Conservation (phyloP, 2,329 filamentous ascomycete genomes). For the Clarireedia monteithiana region DNA sequence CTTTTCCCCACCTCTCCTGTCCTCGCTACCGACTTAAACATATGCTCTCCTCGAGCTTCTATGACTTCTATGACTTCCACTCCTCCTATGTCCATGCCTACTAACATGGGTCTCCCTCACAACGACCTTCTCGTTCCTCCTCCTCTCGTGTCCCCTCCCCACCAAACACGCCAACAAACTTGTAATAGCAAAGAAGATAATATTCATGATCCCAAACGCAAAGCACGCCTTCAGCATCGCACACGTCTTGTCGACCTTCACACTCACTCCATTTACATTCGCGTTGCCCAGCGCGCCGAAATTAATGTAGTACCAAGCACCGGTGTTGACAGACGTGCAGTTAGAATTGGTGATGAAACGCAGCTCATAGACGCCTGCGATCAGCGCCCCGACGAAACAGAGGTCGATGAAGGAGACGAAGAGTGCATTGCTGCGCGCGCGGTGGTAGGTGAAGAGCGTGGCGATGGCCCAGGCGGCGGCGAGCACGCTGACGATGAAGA, state of each 20-base stretch:
- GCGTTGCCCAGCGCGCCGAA: conserved; percentile 56
- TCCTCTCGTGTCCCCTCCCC: conserved; percentile 8
- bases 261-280: conserved; percentile 41
- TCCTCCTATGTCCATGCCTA: conserved; percentile 24
- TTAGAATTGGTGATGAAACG: conserved; percentile 53
- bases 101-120: conserved; percentile 24
- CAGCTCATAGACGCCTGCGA: conserved; percentile 53
- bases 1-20: no score
- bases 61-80: conserved; percentile 26
- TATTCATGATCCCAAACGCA: conserved; percentile 85
- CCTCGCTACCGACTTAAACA: conserved; percentile 17
- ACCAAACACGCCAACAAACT: conserved; percentile 55
- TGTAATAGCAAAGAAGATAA: conserved; percentile 72
- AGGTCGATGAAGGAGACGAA: conserved; percentile 56
- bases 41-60: conserved; percentile 27
- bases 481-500: conserved; percentile 60
- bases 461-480: conserved; percentile 55
- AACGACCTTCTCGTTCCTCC: conserved; percentile 17
- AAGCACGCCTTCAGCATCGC: conserved; percentile 88
- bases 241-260: conserved; percentile 66
- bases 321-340: conserved; percentile 53
- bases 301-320: conserved; percentile 44
- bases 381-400: conserved; percentile 54
- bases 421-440: conserved; percentile 49
- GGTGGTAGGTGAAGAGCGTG: conserved; percentile 61